Conservation (phyloP, 2,329 filamentous ascomycete genomes). For the Onygenales sp. region DNA sequence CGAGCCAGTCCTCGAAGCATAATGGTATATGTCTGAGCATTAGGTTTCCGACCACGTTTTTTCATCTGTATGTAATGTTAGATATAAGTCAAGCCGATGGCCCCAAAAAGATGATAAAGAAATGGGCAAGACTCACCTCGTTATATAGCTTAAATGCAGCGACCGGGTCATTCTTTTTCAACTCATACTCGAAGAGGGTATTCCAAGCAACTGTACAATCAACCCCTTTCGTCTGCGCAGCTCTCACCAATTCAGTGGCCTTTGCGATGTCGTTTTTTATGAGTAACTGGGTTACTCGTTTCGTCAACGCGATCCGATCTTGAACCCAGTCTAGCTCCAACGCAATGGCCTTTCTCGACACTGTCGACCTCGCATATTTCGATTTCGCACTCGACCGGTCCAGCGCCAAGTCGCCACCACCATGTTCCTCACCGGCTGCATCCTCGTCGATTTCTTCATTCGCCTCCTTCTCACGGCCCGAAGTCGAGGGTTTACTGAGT, state of each 20-base stretch:
- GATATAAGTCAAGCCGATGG: neutral
- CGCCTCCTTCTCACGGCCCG: too few relatives aligned
- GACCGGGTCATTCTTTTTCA: conserved; percentile 52
- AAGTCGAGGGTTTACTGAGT: too few relatives aligned
- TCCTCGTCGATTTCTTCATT: neutral
- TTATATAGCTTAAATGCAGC: conserved; percentile 76
- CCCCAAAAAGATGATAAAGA: neutral
- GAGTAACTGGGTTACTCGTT: conserved; percentile 56
- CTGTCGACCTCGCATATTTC: neutral
- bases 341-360: conserved; percentile 25
- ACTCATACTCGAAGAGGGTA: conserved; percentile 62
- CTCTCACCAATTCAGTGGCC: conserved; percentile 58
- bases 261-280: conserved; percentile 51
- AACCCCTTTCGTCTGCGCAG: conserved; percentile 53
- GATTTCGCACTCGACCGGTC: neutral
- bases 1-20: conserved; percentile 66
- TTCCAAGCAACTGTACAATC: conserved; percentile 78
- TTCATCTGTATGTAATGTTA: conserved; percentile 61
- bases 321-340: conserved; percentile 53
- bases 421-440: neutral
- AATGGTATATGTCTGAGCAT: conserved; percentile 72
- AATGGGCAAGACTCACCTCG: conserved; percentile 48
- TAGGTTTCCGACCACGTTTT: conserved; percentile 73
- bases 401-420: neutral
- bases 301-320: conserved; percentile 64